Evolutionary conservation across 2,329 filamentous ascomycete genomes (phyloP), one percentile per base, ranked within the genome.

Genomic region (Phyllosticta citribraziliensis): DNA sequence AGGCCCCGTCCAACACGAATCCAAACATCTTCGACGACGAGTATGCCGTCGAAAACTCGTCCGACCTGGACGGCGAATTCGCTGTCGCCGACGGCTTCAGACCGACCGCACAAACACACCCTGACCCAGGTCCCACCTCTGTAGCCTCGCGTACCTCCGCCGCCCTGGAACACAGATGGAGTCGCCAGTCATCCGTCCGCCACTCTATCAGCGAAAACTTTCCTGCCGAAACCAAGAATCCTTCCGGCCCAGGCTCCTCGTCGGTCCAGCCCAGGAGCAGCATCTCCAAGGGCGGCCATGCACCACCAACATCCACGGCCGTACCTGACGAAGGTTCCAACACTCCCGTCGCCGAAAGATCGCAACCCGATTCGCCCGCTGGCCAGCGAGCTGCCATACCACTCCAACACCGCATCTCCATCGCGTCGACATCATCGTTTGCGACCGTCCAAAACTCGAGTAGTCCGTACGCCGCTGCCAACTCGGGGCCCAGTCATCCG

Each of bases 401-500:
- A 25, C 66, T 71, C 57, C 67, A 69, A 57, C 69, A 73, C 67
- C 70, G 72, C 62, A 66, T 70, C 62, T 71, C 72, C 14, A 66
- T 75, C 64, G 71, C 72, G 66, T 70, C 72, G 11, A 70, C 74
- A 3, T 77, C 72, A 3, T 79, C 77, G 5, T 76, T 74, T 63
- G 72, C 71, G 33, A 73, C 73, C 17, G 74, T 69, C 62, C 69
- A 69, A 51, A 71, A 72, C 35, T 74, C 78, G 3, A 80, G 89
- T 62, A 86, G 83, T 62, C 87, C 88, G 12, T 89, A 91, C 65
- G 82, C 82, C 58, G 88, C 86, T 6, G 83, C 85, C 1, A 84
- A 55, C 24, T 62, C 82, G 3, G 87, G 86, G 2, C 90, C 91
- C 19, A 94, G 89, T 58, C 88, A 94, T 73, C 89, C 90, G 0